phyloP scores from a whole-genome alignment of 2,329 filamentous ascomycete species.

The Verticillium klebahnii region DNA sequence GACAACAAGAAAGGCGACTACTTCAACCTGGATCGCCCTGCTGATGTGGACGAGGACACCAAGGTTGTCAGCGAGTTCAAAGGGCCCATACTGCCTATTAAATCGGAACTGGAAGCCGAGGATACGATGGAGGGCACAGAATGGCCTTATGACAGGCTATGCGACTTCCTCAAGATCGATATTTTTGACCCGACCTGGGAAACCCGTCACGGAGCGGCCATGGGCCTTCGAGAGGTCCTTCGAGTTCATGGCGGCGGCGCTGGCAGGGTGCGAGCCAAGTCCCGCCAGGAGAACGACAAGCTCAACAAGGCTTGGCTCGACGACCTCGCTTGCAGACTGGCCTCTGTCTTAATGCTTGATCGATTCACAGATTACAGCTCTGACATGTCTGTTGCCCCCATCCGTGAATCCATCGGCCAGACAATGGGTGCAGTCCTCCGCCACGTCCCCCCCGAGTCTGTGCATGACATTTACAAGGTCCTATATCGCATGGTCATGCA shows the following conservation, averaged over 20 bases:
- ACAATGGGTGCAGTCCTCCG: constrained; percentile 85
- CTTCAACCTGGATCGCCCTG: constrained; percentile 78
- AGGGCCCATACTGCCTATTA: constrained; percentile 73
- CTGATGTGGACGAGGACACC: constrained; percentile 78
- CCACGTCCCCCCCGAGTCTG: constrained; percentile 73
- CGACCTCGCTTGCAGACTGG: constrained; percentile 89
- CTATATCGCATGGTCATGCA: constrained; percentile 92
- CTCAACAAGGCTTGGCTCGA: constrained; percentile 86
- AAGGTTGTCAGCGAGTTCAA: constrained; percentile 97
- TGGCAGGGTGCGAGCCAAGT: constrained; percentile 69
- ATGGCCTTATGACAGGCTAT: constrained; percentile 93
- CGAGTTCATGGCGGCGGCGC: constrained; percentile 88
- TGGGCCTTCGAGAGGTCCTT: constrained; percentile 88
- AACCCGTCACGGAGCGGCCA: constrained; percentile 89
- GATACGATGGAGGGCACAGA: constrained; percentile 72
- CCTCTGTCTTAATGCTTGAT: constrained; percentile 95
- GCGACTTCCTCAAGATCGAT: constrained; percentile 89
- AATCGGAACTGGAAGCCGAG: constrained; percentile 78
- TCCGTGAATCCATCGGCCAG: constrained; percentile 92
- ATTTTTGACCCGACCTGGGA: constrained; percentile 95
- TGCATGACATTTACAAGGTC: constrained; percentile 78
- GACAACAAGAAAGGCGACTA: constrained; percentile 72
- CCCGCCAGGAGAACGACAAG: constrained; percentile 67
- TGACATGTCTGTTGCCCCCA: constrained; percentile 93
- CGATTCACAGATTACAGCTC: constrained; percentile 97